Evolutionary conservation across 1,139 yeast genomes (phyloP).

Genomic region (Saccharomyces pastorianus): DNA sequence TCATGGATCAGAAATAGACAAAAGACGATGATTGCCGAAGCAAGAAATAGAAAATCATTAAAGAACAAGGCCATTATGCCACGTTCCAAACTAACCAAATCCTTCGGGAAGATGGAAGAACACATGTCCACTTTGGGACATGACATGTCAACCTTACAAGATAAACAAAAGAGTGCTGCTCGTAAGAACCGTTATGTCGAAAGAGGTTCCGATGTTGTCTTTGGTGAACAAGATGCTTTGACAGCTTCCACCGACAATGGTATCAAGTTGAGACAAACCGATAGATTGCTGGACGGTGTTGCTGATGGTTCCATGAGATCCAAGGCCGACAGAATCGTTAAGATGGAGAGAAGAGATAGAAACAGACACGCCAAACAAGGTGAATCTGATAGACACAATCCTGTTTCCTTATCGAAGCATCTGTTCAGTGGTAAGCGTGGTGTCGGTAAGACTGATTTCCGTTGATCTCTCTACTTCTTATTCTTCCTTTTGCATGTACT

Average conservation of each 20-base stretch:
- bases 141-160: conserved; percentile 60
- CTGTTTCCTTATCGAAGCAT: conserved; percentile 86
- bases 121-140: conserved; percentile 88
- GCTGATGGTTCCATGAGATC: conserved; percentile 72
- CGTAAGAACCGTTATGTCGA: conserved; percentile 38
- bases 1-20: conserved; percentile 93
- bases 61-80: conserved; percentile 91
- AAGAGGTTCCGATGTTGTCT: conserved; percentile 69
- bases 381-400: conserved; percentile 89
- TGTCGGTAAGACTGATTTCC: conserved; percentile 71
- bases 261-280: conserved; percentile 53
- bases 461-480: conserved; percentile 21
- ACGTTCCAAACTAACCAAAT: conserved; percentile 74
- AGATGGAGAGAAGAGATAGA: conserved; percentile 88
- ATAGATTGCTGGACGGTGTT: conserved; percentile 82
- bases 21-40: conserved; percentile 83
- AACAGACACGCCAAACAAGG: conserved; percentile 89
- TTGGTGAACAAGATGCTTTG: conserved; percentile 36
- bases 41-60: conserved; percentile 77
- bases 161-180: conserved; percentile 39
- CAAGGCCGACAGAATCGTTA: conserved; percentile 81
- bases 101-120: conserved; percentile 71
- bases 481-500: conserved; percentile 1
- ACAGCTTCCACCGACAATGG: conserved; percentile 29
- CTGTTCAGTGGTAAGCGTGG: conserved; percentile 95